These are phyloP conservation scores for Pichia terricola DNA, from an alignment of 1,139 yeast genomes.

Conservation along the genomic window DNA sequence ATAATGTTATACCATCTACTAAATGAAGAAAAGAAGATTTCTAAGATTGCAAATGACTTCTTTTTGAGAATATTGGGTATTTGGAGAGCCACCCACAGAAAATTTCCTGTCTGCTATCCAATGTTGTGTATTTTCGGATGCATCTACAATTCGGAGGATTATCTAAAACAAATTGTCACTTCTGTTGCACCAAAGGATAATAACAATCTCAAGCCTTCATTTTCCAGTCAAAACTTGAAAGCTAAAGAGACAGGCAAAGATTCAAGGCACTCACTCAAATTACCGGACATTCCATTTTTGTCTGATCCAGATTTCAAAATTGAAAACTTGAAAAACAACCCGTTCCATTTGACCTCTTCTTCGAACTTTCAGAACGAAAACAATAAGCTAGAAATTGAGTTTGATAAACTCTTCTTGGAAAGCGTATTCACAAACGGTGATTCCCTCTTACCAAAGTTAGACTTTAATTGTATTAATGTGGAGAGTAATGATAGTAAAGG, in stretches of 20 bases:
- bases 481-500: no score
- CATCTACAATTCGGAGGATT: conserved; percentile 20
- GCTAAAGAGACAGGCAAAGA: neutral
- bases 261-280: conserved; percentile 1
- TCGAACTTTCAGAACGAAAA: conserved; percentile 2
- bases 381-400: conserved; percentile 15
- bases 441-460: conserved; percentile 16
- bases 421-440: conserved; percentile 33
- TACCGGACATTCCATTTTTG: conserved; percentile 12
- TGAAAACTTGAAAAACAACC: neutral
- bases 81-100: conserved; percentile 25
- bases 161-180: conserved; percentile 24
- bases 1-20: conserved; percentile 57
- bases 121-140: conserved; percentile 18
- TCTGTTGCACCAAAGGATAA: conserved; percentile 11
- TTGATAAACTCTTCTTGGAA: conserved; percentile 18
- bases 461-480: conserved; percentile 1
- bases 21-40: conserved; percentile 21
- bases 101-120: conserved; percentile 20
- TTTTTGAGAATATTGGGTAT: conserved; percentile 16
- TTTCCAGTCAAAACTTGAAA: neutral
- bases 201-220: neutral
- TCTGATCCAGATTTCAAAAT: conserved; percentile 7
- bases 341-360: conserved; percentile 3
- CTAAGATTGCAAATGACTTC: conserved; percentile 20